Evolutionary conservation across 2,329 filamentous ascomycete genomes (phyloP).

Genomic region (Stemphylium vesicarium): DNA sequence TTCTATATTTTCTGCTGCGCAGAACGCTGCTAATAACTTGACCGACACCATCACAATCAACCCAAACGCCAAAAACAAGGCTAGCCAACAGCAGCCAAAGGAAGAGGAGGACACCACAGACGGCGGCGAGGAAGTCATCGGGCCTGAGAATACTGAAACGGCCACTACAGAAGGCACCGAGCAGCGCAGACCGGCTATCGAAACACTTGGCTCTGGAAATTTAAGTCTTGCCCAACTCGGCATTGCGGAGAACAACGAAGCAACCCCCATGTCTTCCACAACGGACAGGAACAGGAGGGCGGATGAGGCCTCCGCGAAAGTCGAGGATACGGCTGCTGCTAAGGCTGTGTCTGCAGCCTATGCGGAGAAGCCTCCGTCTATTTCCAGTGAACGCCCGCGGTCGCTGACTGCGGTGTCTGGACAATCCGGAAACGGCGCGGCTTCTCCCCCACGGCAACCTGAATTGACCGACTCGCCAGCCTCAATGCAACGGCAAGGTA

Average conservation of each 20-base stretch:
- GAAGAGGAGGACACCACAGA: conserved; percentile 36
- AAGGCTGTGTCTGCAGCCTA: conserved; percentile 68
- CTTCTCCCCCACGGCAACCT: conserved; percentile 67
- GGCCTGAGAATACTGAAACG: conserved; percentile 35
- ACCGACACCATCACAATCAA: conserved; percentile 76
- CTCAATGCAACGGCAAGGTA: conserved; percentile 60
- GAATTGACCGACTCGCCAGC: conserved; percentile 67
- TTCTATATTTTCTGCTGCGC: conserved; percentile 88
- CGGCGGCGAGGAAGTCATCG: conserved; percentile 53
- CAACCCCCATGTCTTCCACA: conserved; percentile 64
- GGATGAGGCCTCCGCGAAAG: conserved; percentile 62
- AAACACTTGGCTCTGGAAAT: conserved; percentile 87
- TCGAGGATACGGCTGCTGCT: conserved; percentile 65
- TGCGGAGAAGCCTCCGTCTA: conserved; percentile 49
- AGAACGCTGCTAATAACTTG: conserved; percentile 82
- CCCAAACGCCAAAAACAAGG: conserved; percentile 58
- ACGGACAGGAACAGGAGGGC: conserved; percentile 60
- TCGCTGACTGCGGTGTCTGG: conserved; percentile 50
- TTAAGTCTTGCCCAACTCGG: conserved; percentile 89
- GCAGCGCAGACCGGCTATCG: conserved; percentile 73
- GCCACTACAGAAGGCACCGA: conserved; percentile 28
- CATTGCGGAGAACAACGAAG: conserved; percentile 68
- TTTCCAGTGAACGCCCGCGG: conserved; percentile 46
- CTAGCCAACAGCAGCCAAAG: conserved; percentile 44
- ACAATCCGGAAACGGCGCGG: conserved; percentile 28